Evolutionary conservation across 345 rosid species (phyloP).

Genomic region (Carallia pectinifolia): DNA sequence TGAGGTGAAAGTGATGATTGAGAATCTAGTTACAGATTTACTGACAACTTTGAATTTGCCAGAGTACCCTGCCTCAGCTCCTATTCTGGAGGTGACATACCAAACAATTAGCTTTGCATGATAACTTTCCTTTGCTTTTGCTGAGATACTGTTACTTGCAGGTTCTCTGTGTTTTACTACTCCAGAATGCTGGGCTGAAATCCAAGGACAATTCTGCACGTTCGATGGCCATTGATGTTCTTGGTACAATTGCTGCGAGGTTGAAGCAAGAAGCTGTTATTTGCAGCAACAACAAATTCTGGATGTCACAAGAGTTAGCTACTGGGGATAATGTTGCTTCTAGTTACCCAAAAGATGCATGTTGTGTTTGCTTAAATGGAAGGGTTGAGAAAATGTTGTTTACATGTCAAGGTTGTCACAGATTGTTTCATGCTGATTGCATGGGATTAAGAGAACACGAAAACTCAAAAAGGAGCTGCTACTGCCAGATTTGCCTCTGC

Average conservation of each 20-base stretch:
- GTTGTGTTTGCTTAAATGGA: constrained; percentile 70
- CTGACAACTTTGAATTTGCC: constrained; percentile 90
- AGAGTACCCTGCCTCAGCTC: constrained; percentile 94
- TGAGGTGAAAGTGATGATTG: constrained; percentile 83
- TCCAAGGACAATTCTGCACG: constrained; percentile 90
- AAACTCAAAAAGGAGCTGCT: constrained; percentile 63
- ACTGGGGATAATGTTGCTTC: constrained; percentile 41
- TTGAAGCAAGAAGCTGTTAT: constrained; percentile 80
- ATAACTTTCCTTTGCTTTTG: background rate
- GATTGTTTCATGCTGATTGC: constrained; percentile 87
- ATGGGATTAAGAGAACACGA: constrained; percentile 79
- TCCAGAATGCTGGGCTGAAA: constrained; percentile 94
- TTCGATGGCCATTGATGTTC: constrained; percentile 90
- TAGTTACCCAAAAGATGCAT: constrained; percentile 48
- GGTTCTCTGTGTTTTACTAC: constrained; percentile 95
- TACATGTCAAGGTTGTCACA: constrained; percentile 74
- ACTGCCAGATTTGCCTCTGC: constrained; percentile 79
- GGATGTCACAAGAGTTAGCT: constrained; percentile 59
- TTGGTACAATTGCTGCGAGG: constrained; percentile 90
- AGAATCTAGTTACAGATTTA: constrained; percentile 88
- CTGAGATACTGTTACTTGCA: constrained; percentile 39
- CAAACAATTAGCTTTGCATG: background rate
- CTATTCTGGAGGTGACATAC: constrained; percentile 75
- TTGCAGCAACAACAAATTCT: constrained; percentile 53
- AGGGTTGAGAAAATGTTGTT: constrained; percentile 55